Base-by-base conservation (phyloP, 257 asterid species). In the Solanum ossicruentum region DNA sequence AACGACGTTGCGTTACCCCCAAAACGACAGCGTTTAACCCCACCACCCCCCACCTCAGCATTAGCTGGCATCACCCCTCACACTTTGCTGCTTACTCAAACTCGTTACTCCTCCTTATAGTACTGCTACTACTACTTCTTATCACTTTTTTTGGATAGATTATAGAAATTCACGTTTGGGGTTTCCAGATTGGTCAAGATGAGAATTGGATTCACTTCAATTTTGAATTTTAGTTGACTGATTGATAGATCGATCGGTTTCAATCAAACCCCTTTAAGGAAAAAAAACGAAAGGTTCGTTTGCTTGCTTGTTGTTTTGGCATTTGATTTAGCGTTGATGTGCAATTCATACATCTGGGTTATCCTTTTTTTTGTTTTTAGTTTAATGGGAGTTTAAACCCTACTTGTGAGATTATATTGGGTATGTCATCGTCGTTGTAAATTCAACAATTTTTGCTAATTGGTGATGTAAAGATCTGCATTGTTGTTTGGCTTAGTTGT, bases 381-480 rank as follows among this genome's bases (percentile, higher is more conserved):
- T 86, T 83, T 78, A 69, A 78, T 66, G 49, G 36, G 82, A 67
- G 87, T 66, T 58, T 81, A 7, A 61, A 61, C 69, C 69, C 69
- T 32, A 21, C 23, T 61, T 21, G 28, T 61, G 36, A 36, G 9
- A 61, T 61, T 61, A 5, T 8, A 26, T 41, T 26, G 71, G 85
- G n/a, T 36, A 12, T 71, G 54, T 32, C 3, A 12, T 49, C 45
- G 8, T 39, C 36, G 20, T 69, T 60, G 58, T 69, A 23, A 54
- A 81, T 80, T 21, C 63, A 28, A 57, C 13, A 55, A 60, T 51
- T 58, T 49, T 49, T 47, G 84, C 10, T 49, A 83, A 61, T 65
- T 61, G 32, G 67, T 72, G 87, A 85, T 86, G 80, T 86, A 36
- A 81, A 86, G 86, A 89, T 87, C 89, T 87, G 90, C 88, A 84